Conservation (phyloP, 2,329 filamentous ascomycete genomes). For the Ascochyta lentis region DNA sequence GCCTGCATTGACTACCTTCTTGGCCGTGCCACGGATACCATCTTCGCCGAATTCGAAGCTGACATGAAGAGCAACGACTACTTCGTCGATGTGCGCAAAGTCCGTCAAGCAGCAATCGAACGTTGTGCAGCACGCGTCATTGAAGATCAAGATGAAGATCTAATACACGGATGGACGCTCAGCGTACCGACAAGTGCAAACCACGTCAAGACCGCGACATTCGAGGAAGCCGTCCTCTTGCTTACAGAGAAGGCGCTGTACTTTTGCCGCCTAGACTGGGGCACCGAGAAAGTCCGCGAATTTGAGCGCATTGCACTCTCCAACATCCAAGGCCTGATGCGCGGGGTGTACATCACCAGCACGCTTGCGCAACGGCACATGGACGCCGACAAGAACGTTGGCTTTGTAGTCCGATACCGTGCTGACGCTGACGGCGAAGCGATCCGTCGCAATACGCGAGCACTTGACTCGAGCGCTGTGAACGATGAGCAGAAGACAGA, state of each 20-base stretch:
- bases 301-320: slow-evolving; percentile 85
- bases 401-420: slow-evolving; percentile 79
- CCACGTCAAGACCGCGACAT: slow-evolving; percentile 69
- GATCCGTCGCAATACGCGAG: slow-evolving; percentile 83
- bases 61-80: slow-evolving; percentile 94
- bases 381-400: slow-evolving; percentile 81
- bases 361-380: slow-evolving; percentile 79
- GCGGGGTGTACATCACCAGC: slow-evolving; percentile 89
- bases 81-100: slow-evolving; percentile 81
- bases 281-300: slow-evolving; percentile 88
- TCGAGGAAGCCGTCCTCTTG: slow-evolving; percentile 88
- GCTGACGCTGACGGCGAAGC: slow-evolving; percentile 74
- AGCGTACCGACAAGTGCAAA: slow-evolving; percentile 77
- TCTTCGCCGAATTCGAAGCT: slow-evolving; percentile 93
- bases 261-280: slow-evolving; percentile 92
- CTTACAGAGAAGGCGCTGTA: slow-evolving; percentile 87
- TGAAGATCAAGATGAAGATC: slow-evolving; percentile 75
- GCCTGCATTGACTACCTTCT: slow-evolving; percentile 93
- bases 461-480: slow-evolving; percentile 62
- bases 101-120: slow-evolving; percentile 89
- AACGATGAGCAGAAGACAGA: slow-evolving; percentile 22
- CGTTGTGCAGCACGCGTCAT: slow-evolving; percentile 86
- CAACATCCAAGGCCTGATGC: slow-evolving; percentile 74
- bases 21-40: slow-evolving; percentile 81
- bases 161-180: slow-evolving; percentile 89